Evolutionary conservation across 495 filamentous ascomycete genomes (phyloP).

Genomic region (Apodospora peruviana): DNA sequence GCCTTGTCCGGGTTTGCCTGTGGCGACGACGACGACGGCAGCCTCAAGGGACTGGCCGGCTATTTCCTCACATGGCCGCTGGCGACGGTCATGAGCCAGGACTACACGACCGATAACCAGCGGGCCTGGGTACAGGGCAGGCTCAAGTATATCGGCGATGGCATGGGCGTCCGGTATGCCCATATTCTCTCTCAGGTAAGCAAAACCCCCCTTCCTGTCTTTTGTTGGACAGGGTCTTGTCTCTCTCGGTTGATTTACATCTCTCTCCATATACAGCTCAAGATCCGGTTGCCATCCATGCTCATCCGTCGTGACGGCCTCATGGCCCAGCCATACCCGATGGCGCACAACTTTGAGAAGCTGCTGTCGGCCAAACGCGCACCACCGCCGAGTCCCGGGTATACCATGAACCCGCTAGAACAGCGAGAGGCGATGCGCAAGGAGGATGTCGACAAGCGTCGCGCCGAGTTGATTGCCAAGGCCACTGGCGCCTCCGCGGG

Average conservation of each 20-base stretch:
- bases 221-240: not conserved
- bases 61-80: constrained; percentile 31
- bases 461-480: constrained; percentile 30
- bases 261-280: constrained; percentile 23
- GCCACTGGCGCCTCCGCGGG: constrained; percentile 15
- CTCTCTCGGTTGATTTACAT: not conserved
- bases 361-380: constrained; percentile 15
- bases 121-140: constrained; percentile 41
- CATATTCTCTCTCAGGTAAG: constrained; percentile 38
- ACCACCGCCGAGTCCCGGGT: constrained; percentile 12
- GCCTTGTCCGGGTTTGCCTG: constrained; percentile 25
- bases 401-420: constrained; percentile 29
- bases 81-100: constrained; percentile 29
- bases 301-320: constrained; percentile 44
- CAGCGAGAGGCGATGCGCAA: constrained; percentile 35
- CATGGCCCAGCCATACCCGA: constrained; percentile 27
- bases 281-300: constrained; percentile 48
- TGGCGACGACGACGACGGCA: constrained; percentile 22
- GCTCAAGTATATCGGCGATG: constrained; percentile 39
- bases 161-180: constrained; percentile 44
- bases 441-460: constrained; percentile 28
- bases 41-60: constrained; percentile 38
- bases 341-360: constrained; percentile 28
- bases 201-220: not conserved
- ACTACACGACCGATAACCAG: constrained; percentile 42